A percentile compares a stretch with the other conserved stretches of the same genome.
These are phyloP conservation scores for Remersonia thermophila DNA, from an alignment of 2,329 filamentous ascomycete species.

Conservation along the genomic window DNA sequence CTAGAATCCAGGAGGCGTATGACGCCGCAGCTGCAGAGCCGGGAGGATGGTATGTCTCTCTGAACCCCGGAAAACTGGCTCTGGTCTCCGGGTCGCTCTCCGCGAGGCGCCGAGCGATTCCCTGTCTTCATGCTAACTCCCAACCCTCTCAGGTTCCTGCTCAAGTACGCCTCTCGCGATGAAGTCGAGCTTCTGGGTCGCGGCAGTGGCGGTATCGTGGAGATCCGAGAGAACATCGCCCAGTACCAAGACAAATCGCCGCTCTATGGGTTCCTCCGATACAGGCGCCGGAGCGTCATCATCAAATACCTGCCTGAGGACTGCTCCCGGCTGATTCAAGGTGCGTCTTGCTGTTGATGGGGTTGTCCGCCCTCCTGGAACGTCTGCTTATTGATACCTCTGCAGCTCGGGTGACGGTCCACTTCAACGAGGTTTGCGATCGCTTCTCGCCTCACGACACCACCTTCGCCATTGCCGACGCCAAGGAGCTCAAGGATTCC, in stretches of 20 bases:
- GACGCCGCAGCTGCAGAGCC: constrained; percentile 67
- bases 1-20: constrained; percentile 72
- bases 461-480: constrained; percentile 59
- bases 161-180: constrained; percentile 84
- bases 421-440: constrained; percentile 55
- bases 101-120: constrained; percentile 4
- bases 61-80: too few relatives aligned
- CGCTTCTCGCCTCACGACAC: constrained; percentile 78
- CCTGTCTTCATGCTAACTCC: constrained; percentile 1
- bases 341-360: constrained; percentile 36
- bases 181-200: constrained; percentile 66
- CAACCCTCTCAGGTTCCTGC: constrained; percentile 62
- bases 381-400: constrained; percentile 15
- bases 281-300: constrained; percentile 77
- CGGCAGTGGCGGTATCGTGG: constrained; percentile 71
- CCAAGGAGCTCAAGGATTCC: constrained; percentile 75
- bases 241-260: constrained; percentile 75
- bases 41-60: constrained; percentile 81
- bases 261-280: constrained; percentile 82
- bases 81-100: too few relatives aligned
- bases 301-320: constrained; percentile 88
- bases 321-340: constrained; percentile 84
- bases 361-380: too few relatives aligned
- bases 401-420: constrained; percentile 68
- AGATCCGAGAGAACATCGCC: constrained; percentile 67